Evolutionary conservation across 1,284 basidiomycete species (phyloP).

Genomic region (Takashimella tepidaria): DNA sequence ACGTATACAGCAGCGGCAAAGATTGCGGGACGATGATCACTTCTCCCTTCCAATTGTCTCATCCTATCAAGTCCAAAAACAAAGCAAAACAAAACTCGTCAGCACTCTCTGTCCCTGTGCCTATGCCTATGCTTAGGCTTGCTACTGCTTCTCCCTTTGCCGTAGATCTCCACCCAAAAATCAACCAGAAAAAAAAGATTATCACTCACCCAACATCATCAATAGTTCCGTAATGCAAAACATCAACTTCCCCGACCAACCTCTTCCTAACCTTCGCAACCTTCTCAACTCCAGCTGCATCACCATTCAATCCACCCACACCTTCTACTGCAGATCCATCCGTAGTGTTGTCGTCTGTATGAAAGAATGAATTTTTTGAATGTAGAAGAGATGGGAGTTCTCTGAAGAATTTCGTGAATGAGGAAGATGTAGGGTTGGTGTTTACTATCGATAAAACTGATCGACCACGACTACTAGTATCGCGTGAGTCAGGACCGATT

Average conservation of each 20-base stretch:
- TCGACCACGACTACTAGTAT: background rate
- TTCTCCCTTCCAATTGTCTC: slow-evolving; percentile 43
- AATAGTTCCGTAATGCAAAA: slow-evolving; percentile 47
- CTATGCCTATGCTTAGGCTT: too few species aligned
- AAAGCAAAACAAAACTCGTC: background rate
- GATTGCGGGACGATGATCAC: slow-evolving; percentile 47
- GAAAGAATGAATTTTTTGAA: slow-evolving; percentile 9
- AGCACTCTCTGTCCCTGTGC: too few species aligned
- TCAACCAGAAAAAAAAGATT: background rate
- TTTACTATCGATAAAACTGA: background rate
- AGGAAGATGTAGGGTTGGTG: background rate
- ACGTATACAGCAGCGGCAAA: slow-evolving; percentile 46
- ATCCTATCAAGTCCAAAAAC: slow-evolving; percentile 19
- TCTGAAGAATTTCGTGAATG: slow-evolving; percentile 31
- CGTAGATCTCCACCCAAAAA: too few species aligned
- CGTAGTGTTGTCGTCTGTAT: slow-evolving; percentile 2
- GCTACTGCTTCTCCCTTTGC: too few species aligned
- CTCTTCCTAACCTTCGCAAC: slow-evolving; percentile 13
- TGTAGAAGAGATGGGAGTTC: slow-evolving; percentile 36
- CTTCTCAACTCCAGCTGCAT: background rate
- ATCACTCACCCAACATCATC: slow-evolving; percentile 40
- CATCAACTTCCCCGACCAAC: slow-evolving; percentile 43
- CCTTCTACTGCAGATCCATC: background rate
- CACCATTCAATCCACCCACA: background rate
- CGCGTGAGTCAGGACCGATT: background rate